A percentile compares a stretch with the other conserved stretches of the same genome.
phyloP scores from a whole-genome alignment of 2,329 filamentous ascomycete genomes.

The Nothomitra cinnamomea region DNA sequence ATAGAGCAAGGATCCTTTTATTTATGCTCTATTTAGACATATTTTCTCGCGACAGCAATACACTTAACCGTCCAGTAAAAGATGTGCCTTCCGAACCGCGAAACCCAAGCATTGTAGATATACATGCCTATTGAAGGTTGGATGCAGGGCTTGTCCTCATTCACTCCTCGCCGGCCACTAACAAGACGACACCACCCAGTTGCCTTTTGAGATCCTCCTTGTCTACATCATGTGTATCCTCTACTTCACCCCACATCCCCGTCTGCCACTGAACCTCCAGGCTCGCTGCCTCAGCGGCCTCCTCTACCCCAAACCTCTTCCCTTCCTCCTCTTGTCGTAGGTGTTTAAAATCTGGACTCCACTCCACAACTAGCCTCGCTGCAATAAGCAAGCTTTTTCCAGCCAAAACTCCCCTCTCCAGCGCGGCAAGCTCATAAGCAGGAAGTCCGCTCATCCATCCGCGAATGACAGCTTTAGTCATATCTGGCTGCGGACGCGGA shows the following conservation, averaged over 20 bases:
- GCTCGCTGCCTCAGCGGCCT: slow-evolving; percentile 61
- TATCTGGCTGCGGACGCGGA: slow-evolving; percentile 53
- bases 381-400: slow-evolving; percentile 75
- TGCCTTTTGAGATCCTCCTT: slow-evolving; percentile 78
- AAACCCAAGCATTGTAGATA: no score
- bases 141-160: no score
- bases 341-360: slow-evolving; percentile 56
- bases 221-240: slow-evolving; percentile 95
- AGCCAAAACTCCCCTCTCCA: slow-evolving; percentile 70
- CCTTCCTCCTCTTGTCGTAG: slow-evolving; percentile 20
- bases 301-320: slow-evolving; percentile 56
- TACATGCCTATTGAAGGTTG: no score
- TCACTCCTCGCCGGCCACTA: slow-evolving; percentile 43
- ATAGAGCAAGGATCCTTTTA: no score
- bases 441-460: slow-evolving; percentile 60
- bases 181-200: slow-evolving; percentile 67
- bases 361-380: slow-evolving; percentile 63
- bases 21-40: no score
- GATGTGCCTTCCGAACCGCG: no score
- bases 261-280: slow-evolving; percentile 87
- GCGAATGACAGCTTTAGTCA: slow-evolving; percentile 59
- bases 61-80: no score
- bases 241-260: slow-evolving; percentile 83
- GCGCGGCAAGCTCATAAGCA: slow-evolving; percentile 66
- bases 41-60: no score